A percentile compares a stretch with the other conserved stretches of the same genome.
phyloP scores from a whole-genome alignment of 352 stramenopile species.

The Pythium phragmitis region DNA sequence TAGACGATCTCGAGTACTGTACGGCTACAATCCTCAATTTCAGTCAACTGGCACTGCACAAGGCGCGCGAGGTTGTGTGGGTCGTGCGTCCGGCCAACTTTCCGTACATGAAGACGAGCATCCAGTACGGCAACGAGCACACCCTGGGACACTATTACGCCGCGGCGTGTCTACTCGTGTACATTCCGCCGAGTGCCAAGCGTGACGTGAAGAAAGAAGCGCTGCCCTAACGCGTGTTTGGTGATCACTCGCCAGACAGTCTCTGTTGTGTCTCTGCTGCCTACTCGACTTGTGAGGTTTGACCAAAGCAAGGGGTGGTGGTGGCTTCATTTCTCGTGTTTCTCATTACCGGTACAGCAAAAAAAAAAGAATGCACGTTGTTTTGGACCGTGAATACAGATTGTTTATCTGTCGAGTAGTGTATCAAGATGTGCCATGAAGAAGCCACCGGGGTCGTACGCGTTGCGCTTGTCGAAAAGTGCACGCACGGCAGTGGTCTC shows the following conservation, averaged over 20 bases:
- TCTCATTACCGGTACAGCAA: too few relatives aligned
- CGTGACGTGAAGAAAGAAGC: not conserved
- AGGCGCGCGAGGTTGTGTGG: conserved; percentile 13
- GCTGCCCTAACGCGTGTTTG: not conserved
- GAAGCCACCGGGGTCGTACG: too few relatives aligned
- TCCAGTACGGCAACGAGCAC: conserved; percentile 19
- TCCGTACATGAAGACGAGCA: conserved; percentile 12
- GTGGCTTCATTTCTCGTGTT: too few relatives aligned
- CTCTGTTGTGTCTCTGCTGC: not conserved
- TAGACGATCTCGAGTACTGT: not conserved
- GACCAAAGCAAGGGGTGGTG: too few relatives aligned
- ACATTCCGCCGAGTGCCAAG: conserved; percentile 4
- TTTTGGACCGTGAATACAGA: too few relatives aligned
- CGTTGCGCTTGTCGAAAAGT: too few relatives aligned
- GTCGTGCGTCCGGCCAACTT: conserved; percentile 12
- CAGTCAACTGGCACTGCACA: conserved; percentile 2
- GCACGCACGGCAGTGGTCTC: not conserved
- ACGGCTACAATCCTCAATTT: not conserved
- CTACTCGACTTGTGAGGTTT: too few relatives aligned
- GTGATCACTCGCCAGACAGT: not conserved
- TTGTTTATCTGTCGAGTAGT: too few relatives aligned
- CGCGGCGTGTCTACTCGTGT: conserved; percentile 16
- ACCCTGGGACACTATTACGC: conserved; percentile 16
- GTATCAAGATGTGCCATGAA: too few relatives aligned
- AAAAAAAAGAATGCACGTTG: too few relatives aligned